Conservation (phyloP, 768 basidiomycete genomes). For the Postia placenta region DNA sequence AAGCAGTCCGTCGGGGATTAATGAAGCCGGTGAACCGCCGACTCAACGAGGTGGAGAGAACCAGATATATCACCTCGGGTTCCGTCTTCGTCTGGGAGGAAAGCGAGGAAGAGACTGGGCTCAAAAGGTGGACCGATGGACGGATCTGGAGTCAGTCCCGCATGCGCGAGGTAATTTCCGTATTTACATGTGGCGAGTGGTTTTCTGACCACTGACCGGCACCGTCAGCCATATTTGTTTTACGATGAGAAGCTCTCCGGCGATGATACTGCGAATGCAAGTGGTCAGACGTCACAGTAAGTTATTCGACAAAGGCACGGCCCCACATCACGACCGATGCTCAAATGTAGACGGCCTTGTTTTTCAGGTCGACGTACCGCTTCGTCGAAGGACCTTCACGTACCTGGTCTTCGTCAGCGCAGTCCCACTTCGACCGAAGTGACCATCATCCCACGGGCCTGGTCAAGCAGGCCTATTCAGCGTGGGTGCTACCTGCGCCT, state of each 20-base stretch:
- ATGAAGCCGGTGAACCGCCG: slow-evolving; percentile 47
- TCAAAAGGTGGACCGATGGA: slow-evolving; percentile 69
- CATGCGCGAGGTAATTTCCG: slow-evolving; percentile 47
- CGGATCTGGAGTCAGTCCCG: slow-evolving; percentile 64
- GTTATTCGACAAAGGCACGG: slow-evolving; percentile 14
- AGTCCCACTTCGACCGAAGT: slow-evolving; percentile 53
- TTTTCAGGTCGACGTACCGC: slow-evolving; percentile 31
- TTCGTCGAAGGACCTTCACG: slow-evolving; percentile 54
- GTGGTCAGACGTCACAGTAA: slow-evolving; percentile 33
- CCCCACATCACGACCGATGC: too few species aligned
- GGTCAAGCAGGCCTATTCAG: slow-evolving; percentile 70
- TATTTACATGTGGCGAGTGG: neutral
- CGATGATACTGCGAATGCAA: slow-evolving; percentile 34
- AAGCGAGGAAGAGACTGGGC: slow-evolving; percentile 56
- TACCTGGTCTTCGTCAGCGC: slow-evolving; percentile 41
- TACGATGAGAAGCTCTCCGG: slow-evolving; percentile 56
- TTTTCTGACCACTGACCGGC: slow-evolving; percentile 7
- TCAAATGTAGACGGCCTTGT: too few species aligned
- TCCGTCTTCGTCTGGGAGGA: slow-evolving; percentile 70
- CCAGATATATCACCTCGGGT: slow-evolving; percentile 49
- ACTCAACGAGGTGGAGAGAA: slow-evolving; percentile 56
- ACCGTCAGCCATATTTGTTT: slow-evolving; percentile 55
- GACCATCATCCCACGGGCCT: slow-evolving; percentile 49
- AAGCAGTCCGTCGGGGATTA: slow-evolving; percentile 52
- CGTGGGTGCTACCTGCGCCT: slow-evolving; percentile 44